Conservation (phyloP, 2,329 filamentous ascomycete species). For the Penicillium corylophilum region DNA sequence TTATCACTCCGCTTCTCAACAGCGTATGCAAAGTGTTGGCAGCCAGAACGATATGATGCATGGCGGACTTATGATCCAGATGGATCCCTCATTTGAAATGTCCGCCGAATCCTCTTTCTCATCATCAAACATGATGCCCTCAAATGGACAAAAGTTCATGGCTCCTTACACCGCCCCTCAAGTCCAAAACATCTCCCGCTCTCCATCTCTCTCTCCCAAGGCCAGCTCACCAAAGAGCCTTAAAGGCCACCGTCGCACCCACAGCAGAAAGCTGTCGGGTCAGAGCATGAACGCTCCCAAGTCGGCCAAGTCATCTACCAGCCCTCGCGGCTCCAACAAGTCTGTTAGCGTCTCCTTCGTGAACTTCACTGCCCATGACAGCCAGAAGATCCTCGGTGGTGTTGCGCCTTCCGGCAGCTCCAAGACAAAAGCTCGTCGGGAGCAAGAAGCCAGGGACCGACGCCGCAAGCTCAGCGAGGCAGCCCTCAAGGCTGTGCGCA, state of each 20-base stretch:
- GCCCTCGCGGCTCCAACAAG: constrained; percentile 32
- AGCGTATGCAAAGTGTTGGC: constrained; percentile 28
- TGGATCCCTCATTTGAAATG: constrained; percentile 38
- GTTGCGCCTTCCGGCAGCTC: constrained; percentile 88
- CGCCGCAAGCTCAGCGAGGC: constrained; percentile 51
- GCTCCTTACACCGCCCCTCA: constrained; percentile 31
- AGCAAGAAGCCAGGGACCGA: constrained; percentile 82
- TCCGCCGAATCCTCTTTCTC: constrained; percentile 32
- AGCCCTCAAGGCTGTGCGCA: constrained; percentile 44
- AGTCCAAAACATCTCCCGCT: constrained; percentile 30
- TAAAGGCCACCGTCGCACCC: constrained; percentile 37
- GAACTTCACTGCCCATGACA: constrained; percentile 84
- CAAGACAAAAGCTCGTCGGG: constrained; percentile 91
- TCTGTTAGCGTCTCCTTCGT: constrained; percentile 67
- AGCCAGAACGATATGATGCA: constrained; percentile 37
- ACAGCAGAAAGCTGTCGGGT: constrained; percentile 43
- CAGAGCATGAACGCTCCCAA: constrained; percentile 34
- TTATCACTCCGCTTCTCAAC: constrained; percentile 39
- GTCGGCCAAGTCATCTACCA: constrained; percentile 34
- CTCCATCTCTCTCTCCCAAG: constrained; percentile 41
- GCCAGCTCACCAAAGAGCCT: constrained; percentile 31
- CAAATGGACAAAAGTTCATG: constrained; percentile 26
- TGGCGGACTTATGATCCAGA: constrained; percentile 42
- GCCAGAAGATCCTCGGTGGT: constrained; percentile 74
- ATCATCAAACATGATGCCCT: constrained; percentile 23